phyloP scores from a whole-genome alignment of 768 basidiomycete species.

The Suillus alpinus region DNA sequence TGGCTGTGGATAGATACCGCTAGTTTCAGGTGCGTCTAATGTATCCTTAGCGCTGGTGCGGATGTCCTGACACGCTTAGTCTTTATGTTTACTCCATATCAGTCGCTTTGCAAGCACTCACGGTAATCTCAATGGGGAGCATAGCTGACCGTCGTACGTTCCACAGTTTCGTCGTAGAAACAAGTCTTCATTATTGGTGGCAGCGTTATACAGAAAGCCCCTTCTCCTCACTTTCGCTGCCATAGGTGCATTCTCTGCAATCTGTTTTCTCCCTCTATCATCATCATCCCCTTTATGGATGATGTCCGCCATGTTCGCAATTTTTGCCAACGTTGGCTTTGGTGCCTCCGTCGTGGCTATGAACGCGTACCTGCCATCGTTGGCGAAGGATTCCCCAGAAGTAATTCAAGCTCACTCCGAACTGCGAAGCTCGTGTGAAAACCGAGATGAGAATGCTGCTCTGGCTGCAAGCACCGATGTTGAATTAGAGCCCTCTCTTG shows the following conservation, averaged over 20 bases:
- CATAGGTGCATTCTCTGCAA: conserved; percentile 65
- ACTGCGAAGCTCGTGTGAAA: conserved; percentile 14
- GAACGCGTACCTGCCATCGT: conserved; percentile 82
- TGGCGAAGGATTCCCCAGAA: conserved; percentile 66
- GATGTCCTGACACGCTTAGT: conserved; percentile 35
- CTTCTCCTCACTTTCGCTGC: conserved; percentile 75
- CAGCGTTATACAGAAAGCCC: conserved; percentile 69
- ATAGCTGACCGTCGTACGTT: conserved; percentile 86
- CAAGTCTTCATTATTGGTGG: conserved; percentile 5
- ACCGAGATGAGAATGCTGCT: conserved; percentile 12
- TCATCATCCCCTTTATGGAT: conserved; percentile 71
- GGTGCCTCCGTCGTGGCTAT: conserved; percentile 85
- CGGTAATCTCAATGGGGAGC: conserved; percentile 90
- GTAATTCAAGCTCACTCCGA: conserved; percentile 42
- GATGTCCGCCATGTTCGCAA: conserved; percentile 64
- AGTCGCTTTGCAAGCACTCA: conserved; percentile 88
- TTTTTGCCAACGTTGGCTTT: conserved; percentile 82
- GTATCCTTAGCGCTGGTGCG: background rate
- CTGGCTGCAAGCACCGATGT: conserved; percentile 8
- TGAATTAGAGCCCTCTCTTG: conserved; percentile 21
- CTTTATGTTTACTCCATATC: conserved; percentile 86
- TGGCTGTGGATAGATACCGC: conserved; percentile 90
- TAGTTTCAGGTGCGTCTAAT: conserved; percentile 70
- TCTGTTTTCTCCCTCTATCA: conserved; percentile 69
- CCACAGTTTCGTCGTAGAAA: background rate